These are phyloP conservation scores for Rhinocladiella mackenziei DNA, from an alignment of 2,329 filamentous ascomycete genomes.

Conservation along the genomic window DNA sequence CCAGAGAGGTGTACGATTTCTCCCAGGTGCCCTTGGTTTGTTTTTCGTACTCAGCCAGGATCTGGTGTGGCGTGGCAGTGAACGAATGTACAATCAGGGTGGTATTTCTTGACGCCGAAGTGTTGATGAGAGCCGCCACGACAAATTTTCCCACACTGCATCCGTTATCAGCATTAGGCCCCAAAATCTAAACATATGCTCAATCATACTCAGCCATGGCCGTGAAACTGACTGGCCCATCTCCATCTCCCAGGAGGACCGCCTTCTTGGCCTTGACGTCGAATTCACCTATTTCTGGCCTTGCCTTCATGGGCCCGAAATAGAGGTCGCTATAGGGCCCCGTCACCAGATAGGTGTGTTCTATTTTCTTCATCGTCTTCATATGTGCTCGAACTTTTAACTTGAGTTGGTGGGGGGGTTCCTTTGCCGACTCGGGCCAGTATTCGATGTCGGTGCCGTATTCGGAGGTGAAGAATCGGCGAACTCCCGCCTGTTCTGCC, in stretches of 20 bases:
- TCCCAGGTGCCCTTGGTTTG: constrained; percentile 58
- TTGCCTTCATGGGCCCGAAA: constrained; percentile 43
- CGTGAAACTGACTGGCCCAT: constrained; percentile 62
- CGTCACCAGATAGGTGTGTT: constrained; percentile 65
- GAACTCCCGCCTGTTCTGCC: constrained; percentile 54
- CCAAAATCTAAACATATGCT: neutral
- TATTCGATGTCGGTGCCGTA: constrained; percentile 66
- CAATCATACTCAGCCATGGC: constrained; percentile 62
- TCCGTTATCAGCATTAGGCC: constrained; percentile 4
- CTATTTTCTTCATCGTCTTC: constrained; percentile 46
- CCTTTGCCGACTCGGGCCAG: constrained; percentile 52
- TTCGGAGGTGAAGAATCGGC: constrained; percentile 65
- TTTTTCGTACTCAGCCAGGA: constrained; percentile 64
- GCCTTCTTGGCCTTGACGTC: constrained; percentile 56
- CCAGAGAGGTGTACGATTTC: constrained; percentile 51
- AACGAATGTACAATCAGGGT: constrained; percentile 68
- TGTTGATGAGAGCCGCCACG: constrained; percentile 58
- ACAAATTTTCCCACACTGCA: constrained; percentile 63
- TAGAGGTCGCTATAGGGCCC: constrained; percentile 66
- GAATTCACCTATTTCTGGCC: constrained; percentile 52
- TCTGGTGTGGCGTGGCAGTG: constrained; percentile 58
- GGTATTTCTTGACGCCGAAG: constrained; percentile 51
- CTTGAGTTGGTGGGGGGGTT: constrained; percentile 67
- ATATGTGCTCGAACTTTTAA: constrained; percentile 63
- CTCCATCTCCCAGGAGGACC: constrained; percentile 58